Percentiles rank a stretch among this genome's conserved stretches.
These are phyloP conservation scores for Linnemannia elongata DNA, from an alignment of 192 early-diverging fungal species.

Conservation along the genomic window DNA sequence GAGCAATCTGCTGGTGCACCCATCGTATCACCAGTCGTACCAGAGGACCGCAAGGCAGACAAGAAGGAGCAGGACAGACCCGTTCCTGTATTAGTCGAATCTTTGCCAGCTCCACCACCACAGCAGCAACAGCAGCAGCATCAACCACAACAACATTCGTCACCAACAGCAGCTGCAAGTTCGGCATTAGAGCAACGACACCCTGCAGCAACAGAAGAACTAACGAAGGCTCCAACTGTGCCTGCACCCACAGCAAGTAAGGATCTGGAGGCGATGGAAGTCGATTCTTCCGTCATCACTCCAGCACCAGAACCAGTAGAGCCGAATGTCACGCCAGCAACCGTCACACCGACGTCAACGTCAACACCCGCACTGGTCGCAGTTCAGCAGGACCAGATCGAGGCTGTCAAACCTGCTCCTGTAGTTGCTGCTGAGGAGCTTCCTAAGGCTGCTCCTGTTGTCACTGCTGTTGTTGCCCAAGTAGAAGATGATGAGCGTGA, in stretches of 20 bases:
- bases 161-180: conserved; percentile 4
- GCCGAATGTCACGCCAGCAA: background rate
- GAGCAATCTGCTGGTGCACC: background rate
- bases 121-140: conserved; percentile 4
- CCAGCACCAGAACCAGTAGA: background rate
- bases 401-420: background rate
- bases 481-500: conserved; percentile 12
- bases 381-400: background rate
- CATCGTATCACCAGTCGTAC: background rate
- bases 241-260: background rate
- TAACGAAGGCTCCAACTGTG: background rate
- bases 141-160: background rate
- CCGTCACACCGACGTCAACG: background rate
- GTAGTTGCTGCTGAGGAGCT: background rate
- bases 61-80: background rate
- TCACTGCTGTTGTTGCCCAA: background rate
- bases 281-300: background rate
- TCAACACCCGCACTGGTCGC: background rate
- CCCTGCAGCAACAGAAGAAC: background rate
- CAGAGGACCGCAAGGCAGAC: background rate
- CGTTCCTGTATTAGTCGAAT: background rate
- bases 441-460: background rate
- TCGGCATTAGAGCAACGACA: background rate
- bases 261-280: background rate
- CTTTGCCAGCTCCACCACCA: background rate